phyloP scores from a whole-genome alignment of 495 filamentous ascomycete species.

The Tuber umbilicatum region DNA sequence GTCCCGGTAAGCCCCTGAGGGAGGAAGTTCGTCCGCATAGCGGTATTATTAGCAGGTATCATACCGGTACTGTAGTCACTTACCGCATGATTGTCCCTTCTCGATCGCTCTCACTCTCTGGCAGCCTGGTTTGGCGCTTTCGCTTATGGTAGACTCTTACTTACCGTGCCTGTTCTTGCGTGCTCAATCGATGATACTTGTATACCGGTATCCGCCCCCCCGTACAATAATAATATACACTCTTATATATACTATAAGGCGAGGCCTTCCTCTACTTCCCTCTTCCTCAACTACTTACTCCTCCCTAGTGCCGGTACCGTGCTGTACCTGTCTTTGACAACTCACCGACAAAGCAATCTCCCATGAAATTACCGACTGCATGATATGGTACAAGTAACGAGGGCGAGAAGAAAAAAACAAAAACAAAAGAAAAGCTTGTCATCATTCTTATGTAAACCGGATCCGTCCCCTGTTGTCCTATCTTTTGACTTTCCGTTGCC shows the following conservation, averaged over 20 bases:
- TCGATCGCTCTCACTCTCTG: neutral
- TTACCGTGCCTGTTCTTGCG: neutral
- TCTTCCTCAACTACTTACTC: neutral
- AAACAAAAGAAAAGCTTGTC: neutral
- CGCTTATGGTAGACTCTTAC: neutral
- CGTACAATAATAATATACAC: neutral
- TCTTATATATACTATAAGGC: neutral
- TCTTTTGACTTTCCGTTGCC: neutral
- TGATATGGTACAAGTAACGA: slow-evolving; percentile 8
- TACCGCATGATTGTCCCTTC: neutral
- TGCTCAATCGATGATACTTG: neutral
- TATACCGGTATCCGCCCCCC: neutral
- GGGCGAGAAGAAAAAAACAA: neutral
- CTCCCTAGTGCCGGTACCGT: slow-evolving; percentile 2
- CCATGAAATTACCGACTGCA: slow-evolving; percentile 33
- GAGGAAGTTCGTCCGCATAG: neutral
- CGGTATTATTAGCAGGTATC: neutral
- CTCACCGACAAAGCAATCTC: slow-evolving; percentile 33
- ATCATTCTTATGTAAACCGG: neutral
- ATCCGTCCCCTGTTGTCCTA: neutral
- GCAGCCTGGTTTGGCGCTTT: neutral
- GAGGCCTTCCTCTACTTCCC: neutral
- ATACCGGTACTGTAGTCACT: no score
- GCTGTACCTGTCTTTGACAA: slow-evolving; percentile 15
- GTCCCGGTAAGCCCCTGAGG: neutral